Percentiles rank a stretch among this genome's conserved stretches.
phyloP scores from a whole-genome alignment of 352 stramenopile genomes.

The Phytophthora macrochlamydospora region DNA sequence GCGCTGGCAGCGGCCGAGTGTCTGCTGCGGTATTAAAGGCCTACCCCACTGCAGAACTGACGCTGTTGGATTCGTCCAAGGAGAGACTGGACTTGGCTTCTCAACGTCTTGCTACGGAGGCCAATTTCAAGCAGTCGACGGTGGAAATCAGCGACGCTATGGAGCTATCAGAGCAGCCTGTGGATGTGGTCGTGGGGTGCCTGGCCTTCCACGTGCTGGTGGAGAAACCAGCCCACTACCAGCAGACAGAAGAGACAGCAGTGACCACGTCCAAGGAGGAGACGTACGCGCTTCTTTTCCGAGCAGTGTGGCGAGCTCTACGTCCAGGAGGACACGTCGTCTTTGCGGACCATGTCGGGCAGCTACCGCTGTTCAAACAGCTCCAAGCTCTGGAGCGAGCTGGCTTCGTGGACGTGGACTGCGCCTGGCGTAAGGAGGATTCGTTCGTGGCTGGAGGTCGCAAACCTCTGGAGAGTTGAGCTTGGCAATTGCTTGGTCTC shows the following conservation, averaged over 20 bases:
- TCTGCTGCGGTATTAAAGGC: conserved; percentile 56
- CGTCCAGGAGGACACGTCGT: conserved; percentile 67
- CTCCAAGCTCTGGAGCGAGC: conserved; percentile 55
- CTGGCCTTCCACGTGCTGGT: conserved; percentile 74
- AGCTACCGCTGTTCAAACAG: conserved; percentile 67
- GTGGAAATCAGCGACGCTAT: conserved; percentile 24
- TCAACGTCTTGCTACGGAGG: conserved; percentile 33
- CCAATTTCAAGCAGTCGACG: conserved; percentile 28
- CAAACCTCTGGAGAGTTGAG: conserved; percentile 23
- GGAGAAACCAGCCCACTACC: conserved; percentile 62
- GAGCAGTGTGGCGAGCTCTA: conserved; percentile 53
- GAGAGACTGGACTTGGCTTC: conserved; percentile 62
- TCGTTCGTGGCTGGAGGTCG: conserved; percentile 75
- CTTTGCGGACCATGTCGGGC: conserved; percentile 76
- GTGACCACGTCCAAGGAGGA: conserved; percentile 20
- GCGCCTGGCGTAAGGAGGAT: conserved; percentile 72
- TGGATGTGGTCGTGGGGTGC: conserved; percentile 67
- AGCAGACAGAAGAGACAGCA: background rate
- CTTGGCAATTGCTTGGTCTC: background rate
- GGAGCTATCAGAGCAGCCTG: conserved; percentile 27
- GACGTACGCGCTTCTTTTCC: conserved; percentile 64
- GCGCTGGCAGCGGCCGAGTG: conserved; percentile 65
- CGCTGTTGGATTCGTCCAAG: conserved; percentile 61
- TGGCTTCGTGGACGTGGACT: conserved; percentile 79
- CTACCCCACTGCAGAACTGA: conserved; percentile 62